A percentile compares a stretch with the other conserved stretches of the same genome.
These are phyloP conservation scores for Lepiota subincarnata DNA, from an alignment of 768 basidiomycete species.

Conservation along the genomic window DNA sequence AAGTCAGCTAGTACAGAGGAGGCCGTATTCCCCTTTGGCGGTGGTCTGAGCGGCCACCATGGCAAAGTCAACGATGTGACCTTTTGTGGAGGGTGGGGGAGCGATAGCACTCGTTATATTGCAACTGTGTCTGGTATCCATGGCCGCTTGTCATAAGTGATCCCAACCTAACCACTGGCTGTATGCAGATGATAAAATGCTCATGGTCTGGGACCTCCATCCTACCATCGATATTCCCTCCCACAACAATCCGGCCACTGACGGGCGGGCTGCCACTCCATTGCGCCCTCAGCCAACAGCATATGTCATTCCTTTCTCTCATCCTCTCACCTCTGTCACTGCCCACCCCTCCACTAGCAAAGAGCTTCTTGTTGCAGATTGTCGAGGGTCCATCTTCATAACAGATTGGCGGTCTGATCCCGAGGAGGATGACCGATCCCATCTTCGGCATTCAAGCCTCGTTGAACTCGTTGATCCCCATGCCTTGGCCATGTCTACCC, in stretches of 20 bases:
- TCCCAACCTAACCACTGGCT: conserved; percentile 4
- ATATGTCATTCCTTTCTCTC: conserved; percentile 68
- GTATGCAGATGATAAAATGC: conserved; percentile 68
- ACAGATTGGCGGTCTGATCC: conserved; percentile 84
- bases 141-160: conserved; percentile 3
- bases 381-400: conserved; percentile 66
- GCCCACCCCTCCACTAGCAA: conserved; percentile 72
- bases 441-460: conserved; percentile 59
- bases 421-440: conserved; percentile 43
- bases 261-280: conserved; percentile 26
- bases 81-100: conserved; percentile 72
- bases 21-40: conserved; percentile 66
- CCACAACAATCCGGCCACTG: conserved; percentile 22
- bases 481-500: conserved; percentile 49
- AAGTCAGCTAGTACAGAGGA: conserved; percentile 47
- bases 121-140: conserved; percentile 72
- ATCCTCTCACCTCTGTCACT: conserved; percentile 65
- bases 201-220: conserved; percentile 84
- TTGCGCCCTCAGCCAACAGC: conserved; percentile 68
- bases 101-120: conserved; percentile 68
- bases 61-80: conserved; percentile 73
- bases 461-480: conserved; percentile 72
- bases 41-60: conserved; percentile 79
- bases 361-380: conserved; percentile 77
- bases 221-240: conserved; percentile 48